phyloP scores from a whole-genome alignment of 2,329 filamentous ascomycete genomes.

The Helotiales sp. region DNA sequence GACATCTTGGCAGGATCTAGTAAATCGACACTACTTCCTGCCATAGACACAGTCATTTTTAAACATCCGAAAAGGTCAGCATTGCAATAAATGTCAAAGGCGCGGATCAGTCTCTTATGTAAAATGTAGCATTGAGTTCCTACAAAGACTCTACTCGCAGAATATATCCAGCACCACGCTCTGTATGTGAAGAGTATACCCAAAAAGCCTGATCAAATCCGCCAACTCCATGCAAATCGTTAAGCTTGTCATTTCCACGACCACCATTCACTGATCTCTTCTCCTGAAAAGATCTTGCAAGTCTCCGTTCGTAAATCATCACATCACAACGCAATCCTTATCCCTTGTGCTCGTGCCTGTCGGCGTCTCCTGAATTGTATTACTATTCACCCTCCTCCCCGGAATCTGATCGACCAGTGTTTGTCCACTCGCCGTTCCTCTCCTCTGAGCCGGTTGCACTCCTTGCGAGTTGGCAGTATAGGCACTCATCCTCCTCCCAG shows the following conservation, averaged over 20 bases:
- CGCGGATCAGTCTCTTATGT: too few species aligned
- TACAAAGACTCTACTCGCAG: too few species aligned
- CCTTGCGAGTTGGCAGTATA: constrained; percentile 11
- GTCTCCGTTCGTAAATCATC: constrained; percentile 6
- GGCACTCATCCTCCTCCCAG: constrained; percentile 24
- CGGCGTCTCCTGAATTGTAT: constrained; percentile 11
- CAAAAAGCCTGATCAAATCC: not conserved
- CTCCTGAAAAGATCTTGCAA: too few species aligned
- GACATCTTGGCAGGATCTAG: too few species aligned
- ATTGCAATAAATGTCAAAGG: too few species aligned
- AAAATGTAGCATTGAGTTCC: too few species aligned
- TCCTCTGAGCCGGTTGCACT: not conserved
- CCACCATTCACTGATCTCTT: not conserved
- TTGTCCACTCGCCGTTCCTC: constrained; percentile 14
- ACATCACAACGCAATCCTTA: constrained; percentile 32
- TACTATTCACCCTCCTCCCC: constrained; percentile 29
- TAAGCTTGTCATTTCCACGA: not conserved
- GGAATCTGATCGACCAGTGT: constrained; percentile 24
- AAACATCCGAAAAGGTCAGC: too few species aligned
- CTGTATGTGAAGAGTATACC: not conserved
- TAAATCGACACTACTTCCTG: too few species aligned
- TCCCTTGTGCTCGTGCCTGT: constrained; percentile 14
- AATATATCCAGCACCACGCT: too few species aligned
- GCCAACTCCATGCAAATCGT: not conserved
- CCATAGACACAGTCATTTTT: too few species aligned